Conservation (phyloP, 371 early-diverging fungal species). For the Circinella umbellata region DNA sequence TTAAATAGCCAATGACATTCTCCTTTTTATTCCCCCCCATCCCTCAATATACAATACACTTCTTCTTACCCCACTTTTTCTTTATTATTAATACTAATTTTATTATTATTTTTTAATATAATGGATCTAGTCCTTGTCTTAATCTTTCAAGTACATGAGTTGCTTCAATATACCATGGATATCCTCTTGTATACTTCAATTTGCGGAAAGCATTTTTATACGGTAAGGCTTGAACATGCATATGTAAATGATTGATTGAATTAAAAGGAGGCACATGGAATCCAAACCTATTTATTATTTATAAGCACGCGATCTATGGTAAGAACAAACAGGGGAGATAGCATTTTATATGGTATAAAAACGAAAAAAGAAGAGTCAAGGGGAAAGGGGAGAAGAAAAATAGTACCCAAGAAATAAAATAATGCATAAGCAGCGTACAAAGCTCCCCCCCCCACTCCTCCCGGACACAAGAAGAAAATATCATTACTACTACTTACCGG, state of each 20-base stretch:
- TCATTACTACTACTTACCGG: constrained; percentile 7
- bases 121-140: constrained; percentile 13
- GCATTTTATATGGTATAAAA: too few species aligned
- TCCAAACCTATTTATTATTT: constrained; percentile 42
- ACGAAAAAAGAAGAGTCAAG: too few species aligned
- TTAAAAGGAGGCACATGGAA: constrained; percentile 75
- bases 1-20: background rate
- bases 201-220: constrained; percentile 41
- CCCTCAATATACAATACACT: background rate
- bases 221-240: constrained; percentile 63
- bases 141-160: constrained; percentile 18
- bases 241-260: constrained; percentile 62
- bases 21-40: background rate
- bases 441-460: too few species aligned
- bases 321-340: background rate
- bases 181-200: constrained; percentile 29
- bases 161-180: constrained; percentile 39
- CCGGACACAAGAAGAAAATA: background rate
- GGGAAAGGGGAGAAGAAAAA: too few species aligned
- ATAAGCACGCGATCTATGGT: background rate
- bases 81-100: background rate
- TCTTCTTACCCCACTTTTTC: background rate
- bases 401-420: too few species aligned
- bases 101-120: background rate
- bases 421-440: too few species aligned